Base-by-base conservation (phyloP, 176 grass and related monocot species). In the Carex scoparia region DNA sequence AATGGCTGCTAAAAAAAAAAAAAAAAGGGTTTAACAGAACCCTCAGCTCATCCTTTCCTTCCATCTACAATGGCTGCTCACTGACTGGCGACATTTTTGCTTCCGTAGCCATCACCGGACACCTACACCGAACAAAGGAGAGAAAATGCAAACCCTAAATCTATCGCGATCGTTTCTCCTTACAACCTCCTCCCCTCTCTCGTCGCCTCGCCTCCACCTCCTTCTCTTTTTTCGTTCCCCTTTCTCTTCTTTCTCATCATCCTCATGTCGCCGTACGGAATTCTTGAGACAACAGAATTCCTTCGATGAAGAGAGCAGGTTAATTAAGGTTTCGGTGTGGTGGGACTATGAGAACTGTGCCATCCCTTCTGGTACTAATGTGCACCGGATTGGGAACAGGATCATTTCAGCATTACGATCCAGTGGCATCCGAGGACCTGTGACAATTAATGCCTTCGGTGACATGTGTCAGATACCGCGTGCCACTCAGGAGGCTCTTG, bases 301-400 rank as follows among this genome's bases (percentile, higher is more conserved):
- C 6, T 18, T 1, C 4, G 84, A 15, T 18, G 89, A 88, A 75
- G 85, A 88, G 60, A 82, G 81, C 90, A 89, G 61, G 85, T 77
- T 58, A 40, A 88, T 99, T 54, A 89, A 88, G 84, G 93, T 99
- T 30, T 89, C 93, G 1, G 96, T 99, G 76, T 95, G 87, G 90
- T 99, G 93, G 96, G 96, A 99, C 91, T 99, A 95, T 87, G 96
- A 95, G 93, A 95, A 99, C 87, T 95, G 93, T 87, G 0, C 59
- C 37, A 63, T 99, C 62, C 96, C 96, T 40, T 53, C 49, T 30
- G 86, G 81, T 40, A 85, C 94, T 65, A 92, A 95, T 84, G 87
- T 88, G 30, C 77, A 73, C 85, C 89, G 86, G 77, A 55, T 99
- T 58, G 91, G 85, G 7, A 73, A 81, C 15, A 85, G 90, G 83